Base-by-base conservation (phyloP, 2,329 filamentous ascomycete species). In the Colletotrichum lupini region DNA sequence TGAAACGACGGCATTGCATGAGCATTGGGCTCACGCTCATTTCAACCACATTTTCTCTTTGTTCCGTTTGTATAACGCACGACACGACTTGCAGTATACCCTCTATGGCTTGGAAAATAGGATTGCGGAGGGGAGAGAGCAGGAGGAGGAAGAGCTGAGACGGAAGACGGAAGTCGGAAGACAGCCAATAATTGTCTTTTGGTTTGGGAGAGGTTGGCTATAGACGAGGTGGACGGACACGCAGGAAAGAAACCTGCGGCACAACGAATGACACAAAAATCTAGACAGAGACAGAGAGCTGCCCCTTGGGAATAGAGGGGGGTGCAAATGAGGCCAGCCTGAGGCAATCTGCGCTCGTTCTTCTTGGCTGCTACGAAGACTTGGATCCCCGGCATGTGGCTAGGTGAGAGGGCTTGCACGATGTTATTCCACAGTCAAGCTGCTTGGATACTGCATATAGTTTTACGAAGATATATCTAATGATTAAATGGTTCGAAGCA, bases 81-180 rank as follows among this genome's bases (percentile, higher is more conserved):
- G 67, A 71, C 59, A 71, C 71, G 67, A 73, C 46, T 52, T 60
- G 67, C 71, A 73, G 32, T 73, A 73, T 73, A 73, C 71, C 71
- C 71, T 73, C 71, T 73, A 66, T 73, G 71, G 65, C 37, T 62
- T 66, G 60, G 71, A 28, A 52, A 70, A 14, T 56, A 35, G 56
- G 53, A 64, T 30, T 49, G 46, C 28, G 30, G 56, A 22, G 12
- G 32, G 56, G 37, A 11, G 35, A 53, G 57, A 65, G 37, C 37
- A 65, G 7, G 53, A 12, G 22, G 26, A 52, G 6, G 16, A 30
- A 49, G 28, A 19, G 67, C 42, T 11, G 26, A 30, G 37, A 12
- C 32, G 42, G 26, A 14, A 30, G 26, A 28, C 14, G 55, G 16
- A 14, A 30, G 26, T n/a, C 19, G 55, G 16, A 8, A 30, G 26